Evolutionary conservation across 495 filamentous ascomycete genomes (phyloP).

Genomic region (Parachaetomium inaequale): DNA sequence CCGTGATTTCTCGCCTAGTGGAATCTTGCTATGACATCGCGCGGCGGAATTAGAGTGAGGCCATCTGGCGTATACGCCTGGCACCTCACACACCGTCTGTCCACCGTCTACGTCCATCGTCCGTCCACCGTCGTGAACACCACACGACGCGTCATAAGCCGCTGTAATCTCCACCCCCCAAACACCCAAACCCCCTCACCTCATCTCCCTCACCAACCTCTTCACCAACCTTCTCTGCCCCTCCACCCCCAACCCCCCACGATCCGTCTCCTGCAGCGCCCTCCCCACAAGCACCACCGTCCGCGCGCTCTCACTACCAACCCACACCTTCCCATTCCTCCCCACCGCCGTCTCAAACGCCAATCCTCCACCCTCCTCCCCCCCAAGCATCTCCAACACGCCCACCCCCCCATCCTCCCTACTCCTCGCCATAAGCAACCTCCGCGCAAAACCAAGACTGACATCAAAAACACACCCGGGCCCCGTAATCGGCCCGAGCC

Average conservation of each 20-base stretch:
- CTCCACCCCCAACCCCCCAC: conserved; percentile 58
- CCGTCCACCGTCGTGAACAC: too few relatives aligned
- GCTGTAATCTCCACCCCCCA: background rate
- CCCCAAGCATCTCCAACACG: conserved; percentile 80
- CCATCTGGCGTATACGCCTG: background rate
- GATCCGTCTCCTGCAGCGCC: conserved; percentile 73
- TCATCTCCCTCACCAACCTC: conserved; percentile 52
- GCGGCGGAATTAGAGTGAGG: background rate
- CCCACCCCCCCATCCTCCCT: conserved; percentile 62
- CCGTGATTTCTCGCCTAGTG: background rate
- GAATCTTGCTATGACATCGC: background rate
- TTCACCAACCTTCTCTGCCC: conserved; percentile 79
- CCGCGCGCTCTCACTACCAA: conserved; percentile 65
- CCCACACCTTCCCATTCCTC: conserved; percentile 90
- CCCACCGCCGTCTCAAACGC: conserved; percentile 93
- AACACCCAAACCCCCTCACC: conserved; percentile 22
- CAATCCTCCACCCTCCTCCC: conserved; percentile 51
- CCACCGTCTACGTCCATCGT: too few relatives aligned
- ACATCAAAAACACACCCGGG: conserved; percentile 80
- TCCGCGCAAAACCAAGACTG: conserved; percentile 71
- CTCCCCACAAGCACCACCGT: conserved; percentile 73
- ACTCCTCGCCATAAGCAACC: conserved; percentile 65
- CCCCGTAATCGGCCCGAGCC: conserved; percentile 76
- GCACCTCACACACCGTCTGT: background rate
- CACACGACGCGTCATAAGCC: background rate